These are phyloP conservation scores for Biscogniauxia mediterranea DNA, from an alignment of 2,329 filamentous ascomycete species.

Conservation along the genomic window DNA sequence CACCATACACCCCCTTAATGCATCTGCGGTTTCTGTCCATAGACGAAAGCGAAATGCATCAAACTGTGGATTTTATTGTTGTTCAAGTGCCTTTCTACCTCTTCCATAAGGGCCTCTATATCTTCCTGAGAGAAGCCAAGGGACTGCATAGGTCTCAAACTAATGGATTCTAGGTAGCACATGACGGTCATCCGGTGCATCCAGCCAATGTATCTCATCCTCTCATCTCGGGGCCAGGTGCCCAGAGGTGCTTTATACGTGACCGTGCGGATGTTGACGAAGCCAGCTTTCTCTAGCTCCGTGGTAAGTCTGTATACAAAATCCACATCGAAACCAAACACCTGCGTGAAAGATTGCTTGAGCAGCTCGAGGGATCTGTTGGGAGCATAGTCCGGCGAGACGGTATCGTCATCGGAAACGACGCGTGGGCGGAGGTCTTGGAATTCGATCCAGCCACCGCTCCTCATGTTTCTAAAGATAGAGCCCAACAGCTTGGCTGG, in stretches of 20 bases:
- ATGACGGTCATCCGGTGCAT: constrained; percentile 2
- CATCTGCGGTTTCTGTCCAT: constrained; percentile 5
- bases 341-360: constrained; percentile 1
- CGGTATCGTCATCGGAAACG: constrained; percentile 32
- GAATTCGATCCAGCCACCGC: constrained; percentile 42
- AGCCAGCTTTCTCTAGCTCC: constrained; percentile 18
- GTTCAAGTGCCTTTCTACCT: constrained; percentile 2
- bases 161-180: constrained; percentile 3
- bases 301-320: constrained; percentile 3
- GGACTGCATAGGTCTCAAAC: constrained; percentile 5
- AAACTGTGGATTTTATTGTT: constrained; percentile 6
- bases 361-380: not conserved
- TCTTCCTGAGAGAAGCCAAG: constrained; percentile 5
- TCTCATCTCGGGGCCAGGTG: constrained; percentile 22
- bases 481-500: constrained; percentile 49
- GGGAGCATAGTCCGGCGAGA: constrained; percentile 4
- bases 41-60: constrained; percentile 3
- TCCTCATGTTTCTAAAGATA: constrained; percentile 38
- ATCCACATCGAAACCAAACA: constrained; percentile 7
- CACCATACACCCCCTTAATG: not conserved
- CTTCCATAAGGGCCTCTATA: constrained; percentile 4
- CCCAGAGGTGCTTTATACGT: constrained; percentile 23
- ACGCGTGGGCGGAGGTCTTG: constrained; percentile 36
- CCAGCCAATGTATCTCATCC: constrained; percentile 9
- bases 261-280: constrained; percentile 22